Conservation (phyloP, 495 filamentous ascomycete genomes). For the Peziza echinospora region DNA sequence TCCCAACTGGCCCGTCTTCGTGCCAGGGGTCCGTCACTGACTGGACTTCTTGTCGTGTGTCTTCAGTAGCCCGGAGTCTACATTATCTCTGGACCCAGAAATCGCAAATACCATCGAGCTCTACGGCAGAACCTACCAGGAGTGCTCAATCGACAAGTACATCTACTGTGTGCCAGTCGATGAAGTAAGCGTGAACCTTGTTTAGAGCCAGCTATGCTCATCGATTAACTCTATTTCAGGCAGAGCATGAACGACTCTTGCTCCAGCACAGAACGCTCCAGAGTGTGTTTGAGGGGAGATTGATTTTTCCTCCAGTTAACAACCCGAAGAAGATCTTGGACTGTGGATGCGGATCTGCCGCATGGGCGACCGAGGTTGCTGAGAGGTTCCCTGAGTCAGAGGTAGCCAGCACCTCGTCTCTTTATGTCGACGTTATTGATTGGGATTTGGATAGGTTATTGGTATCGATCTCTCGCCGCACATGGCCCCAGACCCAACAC, state of each 20-base stretch:
- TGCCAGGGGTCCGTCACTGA: too few relatives aligned
- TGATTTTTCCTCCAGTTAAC: slow-evolving; percentile 58
- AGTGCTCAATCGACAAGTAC: slow-evolving; percentile 45
- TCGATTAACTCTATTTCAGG: slow-evolving; percentile 29
- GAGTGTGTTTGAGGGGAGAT: slow-evolving; percentile 47
- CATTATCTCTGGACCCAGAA: slow-evolving; percentile 30
- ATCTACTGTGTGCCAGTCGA: slow-evolving; percentile 69
- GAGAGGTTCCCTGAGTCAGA: slow-evolving; percentile 51
- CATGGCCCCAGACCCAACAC: slow-evolving; percentile 35
- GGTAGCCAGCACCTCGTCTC: slow-evolving; percentile 32
- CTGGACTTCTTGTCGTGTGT: too few relatives aligned
- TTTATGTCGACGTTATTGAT: not conserved
- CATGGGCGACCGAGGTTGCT: slow-evolving; percentile 38
- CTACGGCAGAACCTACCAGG: slow-evolving; percentile 50
- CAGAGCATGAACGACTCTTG: slow-evolving; percentile 57
- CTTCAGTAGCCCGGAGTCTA: not conserved
- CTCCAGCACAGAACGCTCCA: slow-evolving; percentile 49
- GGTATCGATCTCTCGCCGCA: slow-evolving; percentile 64
- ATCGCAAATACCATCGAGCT: slow-evolving; percentile 42
- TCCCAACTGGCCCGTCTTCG: too few relatives aligned
- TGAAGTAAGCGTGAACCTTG: slow-evolving; percentile 36
- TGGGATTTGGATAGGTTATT: slow-evolving; percentile 61
- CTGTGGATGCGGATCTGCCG: slow-evolving; percentile 48
- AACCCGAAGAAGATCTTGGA: slow-evolving; percentile 49
- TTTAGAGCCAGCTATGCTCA: slow-evolving; percentile 2